These are phyloP conservation scores for Penicillium sp. DNA, from an alignment of 2,329 filamentous ascomycete species.

Conservation along the genomic window DNA sequence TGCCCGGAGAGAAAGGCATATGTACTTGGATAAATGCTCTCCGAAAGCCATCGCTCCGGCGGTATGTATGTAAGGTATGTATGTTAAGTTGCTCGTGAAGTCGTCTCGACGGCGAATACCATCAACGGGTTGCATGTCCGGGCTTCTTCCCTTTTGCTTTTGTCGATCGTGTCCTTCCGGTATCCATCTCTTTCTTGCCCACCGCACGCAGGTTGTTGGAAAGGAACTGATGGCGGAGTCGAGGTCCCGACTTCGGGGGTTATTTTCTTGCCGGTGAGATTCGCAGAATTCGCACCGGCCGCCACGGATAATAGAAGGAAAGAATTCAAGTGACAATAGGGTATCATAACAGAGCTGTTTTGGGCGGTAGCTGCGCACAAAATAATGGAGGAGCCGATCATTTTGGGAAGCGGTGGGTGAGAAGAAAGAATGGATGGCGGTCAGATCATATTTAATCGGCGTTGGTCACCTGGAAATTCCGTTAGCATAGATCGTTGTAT, in stretches of 20 bases:
- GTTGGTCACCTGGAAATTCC: conserved; percentile 31
- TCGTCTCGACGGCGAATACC: conserved; percentile 9
- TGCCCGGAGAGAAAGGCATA: not conserved
- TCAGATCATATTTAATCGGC: conserved; percentile 29
- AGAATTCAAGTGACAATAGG: conserved; percentile 33
- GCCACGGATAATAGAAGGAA: conserved; percentile 21
- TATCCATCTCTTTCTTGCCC: conserved; percentile 4
- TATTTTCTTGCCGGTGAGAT: not conserved
- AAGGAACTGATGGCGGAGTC: not conserved
- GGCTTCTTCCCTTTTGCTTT: conserved; percentile 1
- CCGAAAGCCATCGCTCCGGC: conserved; percentile 1
- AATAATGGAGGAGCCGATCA: conserved; percentile 26
- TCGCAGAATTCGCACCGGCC: conserved; percentile 1
- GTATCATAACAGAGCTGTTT: conserved; percentile 41
- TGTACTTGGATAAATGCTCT: conserved; percentile 4
- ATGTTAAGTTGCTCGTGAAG: conserved; percentile 14
- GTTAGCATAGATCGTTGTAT: conserved; percentile 15
- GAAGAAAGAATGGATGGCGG: conserved; percentile 12
- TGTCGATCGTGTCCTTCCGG: not conserved
- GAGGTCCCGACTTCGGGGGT: not conserved
- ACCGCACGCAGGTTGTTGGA: conserved; percentile 1
- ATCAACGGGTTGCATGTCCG: conserved; percentile 9
- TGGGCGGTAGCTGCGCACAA: conserved; percentile 28
- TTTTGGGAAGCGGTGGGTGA: conserved; percentile 9
- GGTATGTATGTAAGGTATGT: conserved; percentile 20